Base-by-base conservation (phyloP, 2,329 filamentous ascomycete genomes). In the Epichloe elymi region DNA sequence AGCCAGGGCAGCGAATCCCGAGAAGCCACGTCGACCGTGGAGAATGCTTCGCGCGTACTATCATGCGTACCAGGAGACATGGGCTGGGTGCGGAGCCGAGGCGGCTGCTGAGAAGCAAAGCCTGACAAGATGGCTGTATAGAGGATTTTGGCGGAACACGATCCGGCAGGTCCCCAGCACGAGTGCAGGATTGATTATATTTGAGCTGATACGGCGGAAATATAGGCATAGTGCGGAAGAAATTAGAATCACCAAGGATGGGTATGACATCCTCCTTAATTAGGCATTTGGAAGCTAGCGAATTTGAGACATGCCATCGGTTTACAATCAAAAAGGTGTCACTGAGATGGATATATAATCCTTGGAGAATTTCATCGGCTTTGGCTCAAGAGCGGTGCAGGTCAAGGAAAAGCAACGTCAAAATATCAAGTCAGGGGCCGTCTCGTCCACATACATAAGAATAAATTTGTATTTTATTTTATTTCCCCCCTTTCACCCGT, bases 141-240 rank as follows among this genome's bases (percentile, higher is more conserved):
- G 78, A 5, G 83, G 81, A 12, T 88, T 89, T 63, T 80, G 84
- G 74, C 79, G 78, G 76, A 82, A 76, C 50, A 85, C 85, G 0
- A 75, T 88, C 49, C 72, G 83, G 5, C 85, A 88, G 65, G 83
- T 87, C 2, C 86, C 86, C 0, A 86, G 83, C 61, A 89, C 86
- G 2, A 85, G 82, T 53, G 85, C 85, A 0, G 86, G 85, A 0
- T 63, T 90, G 53, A 86, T 90, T 57, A 86, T 88, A 19, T 90
- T 90, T 62, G 86, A 90, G 67, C 62, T 90, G 43, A 80, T 88
- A 38, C 71, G 86, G 51, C 72, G 85, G 37, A 87, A 86, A 66
- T 89, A 88, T 58, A 82, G 82, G 2, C 71, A 78, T 52, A 74
- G 76, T 2, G 72, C 73, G 17, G 82, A 84, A 47, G 75, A 76